Evolutionary conservation across 176 grass and related monocot species (phyloP).

Genomic region (Cenchrus purpureus): DNA sequence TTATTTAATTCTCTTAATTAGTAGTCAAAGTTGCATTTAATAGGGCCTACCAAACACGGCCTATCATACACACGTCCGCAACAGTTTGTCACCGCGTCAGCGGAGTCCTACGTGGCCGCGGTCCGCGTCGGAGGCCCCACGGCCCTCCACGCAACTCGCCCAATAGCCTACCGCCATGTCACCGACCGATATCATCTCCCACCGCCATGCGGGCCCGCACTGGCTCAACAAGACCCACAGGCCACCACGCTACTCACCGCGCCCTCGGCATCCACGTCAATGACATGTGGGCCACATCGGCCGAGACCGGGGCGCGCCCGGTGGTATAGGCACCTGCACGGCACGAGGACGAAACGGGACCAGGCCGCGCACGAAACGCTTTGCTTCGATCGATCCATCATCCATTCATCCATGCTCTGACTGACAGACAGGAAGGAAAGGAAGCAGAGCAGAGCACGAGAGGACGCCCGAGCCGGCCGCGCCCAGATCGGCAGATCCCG

Average conservation of each 20-base stretch:
- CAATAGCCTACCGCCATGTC: slow-evolving; percentile 54
- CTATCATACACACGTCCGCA: too few species aligned
- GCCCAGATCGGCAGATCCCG: slow-evolving; percentile 52
- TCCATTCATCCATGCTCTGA: neutral
- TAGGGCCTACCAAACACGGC: too few species aligned
- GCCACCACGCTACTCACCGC: neutral
- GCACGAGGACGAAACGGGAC: neutral
- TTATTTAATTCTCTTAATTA: too few species aligned
- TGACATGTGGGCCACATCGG: neutral
- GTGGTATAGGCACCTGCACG: slow-evolving; percentile 1
- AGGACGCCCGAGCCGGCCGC: neutral
- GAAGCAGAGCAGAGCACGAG: neutral
- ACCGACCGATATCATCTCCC: neutral
- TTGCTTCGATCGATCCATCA: neutral
- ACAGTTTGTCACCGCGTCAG: too few species aligned
- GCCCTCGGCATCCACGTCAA: too few species aligned
- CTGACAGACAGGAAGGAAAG: neutral
- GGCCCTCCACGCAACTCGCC: slow-evolving; percentile 35
- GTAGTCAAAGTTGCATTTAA: too few species aligned
- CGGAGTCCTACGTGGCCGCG: neutral
- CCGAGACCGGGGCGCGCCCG: neutral
- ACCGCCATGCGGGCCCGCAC: neutral
- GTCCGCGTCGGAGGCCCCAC: neutral
- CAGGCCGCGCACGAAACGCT: neutral
- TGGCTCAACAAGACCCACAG: neutral